Conservation (phyloP, 371 early-diverging fungal species). For the Dichotomocladium elegans region DNA sequence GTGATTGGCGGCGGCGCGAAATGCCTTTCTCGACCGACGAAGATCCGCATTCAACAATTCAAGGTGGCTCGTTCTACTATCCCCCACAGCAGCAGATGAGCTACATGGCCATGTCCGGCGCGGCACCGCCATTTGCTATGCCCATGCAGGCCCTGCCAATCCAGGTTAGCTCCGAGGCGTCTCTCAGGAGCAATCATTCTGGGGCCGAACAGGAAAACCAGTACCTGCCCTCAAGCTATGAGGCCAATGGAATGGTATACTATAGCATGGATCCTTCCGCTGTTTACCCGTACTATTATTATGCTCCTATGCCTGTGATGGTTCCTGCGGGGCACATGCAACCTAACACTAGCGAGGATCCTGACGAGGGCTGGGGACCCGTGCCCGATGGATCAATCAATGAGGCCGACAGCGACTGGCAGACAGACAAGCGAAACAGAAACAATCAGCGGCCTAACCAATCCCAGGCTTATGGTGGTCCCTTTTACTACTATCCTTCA, state of each 20-base stretch:
- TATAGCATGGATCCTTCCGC: conserved; percentile 28
- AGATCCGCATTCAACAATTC: not conserved
- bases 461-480: not conserved
- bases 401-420: not conserved
- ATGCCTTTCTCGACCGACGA: no score
- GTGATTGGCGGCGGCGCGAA: conserved; percentile 18
- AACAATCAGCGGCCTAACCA: not conserved
- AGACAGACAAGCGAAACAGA: not conserved
- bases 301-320: conserved; percentile 10
- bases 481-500: conserved; percentile 3
- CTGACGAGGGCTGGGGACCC: conserved; percentile 11
- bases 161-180: no score
- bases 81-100: conserved; percentile 11
- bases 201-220: not conserved
- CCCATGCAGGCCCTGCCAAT: conserved; percentile 5
- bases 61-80: not conserved
- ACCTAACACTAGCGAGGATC: not conserved
- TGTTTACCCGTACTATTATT: conserved; percentile 26
- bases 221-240: conserved; percentile 17
- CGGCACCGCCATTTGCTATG: not conserved
- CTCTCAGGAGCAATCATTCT: not conserved
- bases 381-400: conserved; percentile 3
- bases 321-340: not conserved
- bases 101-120: conserved; percentile 1
- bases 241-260: conserved; percentile 42